Percentiles rank a stretch among this genome's conserved stretches.
Evolutionary conservation across 73 alveolate genomes (phyloP).

Genomic region (Symbiodinium natans): DNA sequence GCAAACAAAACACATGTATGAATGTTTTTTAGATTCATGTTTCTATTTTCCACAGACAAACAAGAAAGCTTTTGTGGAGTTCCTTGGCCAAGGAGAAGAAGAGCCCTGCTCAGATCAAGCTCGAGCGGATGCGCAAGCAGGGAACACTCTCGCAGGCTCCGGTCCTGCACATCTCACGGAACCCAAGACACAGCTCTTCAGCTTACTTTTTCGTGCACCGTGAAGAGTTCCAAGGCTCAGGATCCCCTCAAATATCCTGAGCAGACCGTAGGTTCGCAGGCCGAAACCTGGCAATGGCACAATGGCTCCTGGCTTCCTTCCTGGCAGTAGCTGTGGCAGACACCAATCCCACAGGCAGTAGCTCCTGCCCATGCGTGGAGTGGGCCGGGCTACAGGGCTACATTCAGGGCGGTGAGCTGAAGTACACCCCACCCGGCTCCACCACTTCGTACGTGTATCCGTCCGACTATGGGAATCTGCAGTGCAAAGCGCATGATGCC

Average conservation of each 20-base stretch:
- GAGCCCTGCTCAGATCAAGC: slow-evolving; percentile 84
- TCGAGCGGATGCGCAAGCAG: slow-evolving; percentile 81
- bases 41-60: too few species aligned
- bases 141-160: slow-evolving; percentile 85
- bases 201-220: too few species aligned
- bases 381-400: background rate
- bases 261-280: too few species aligned
- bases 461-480: background rate
- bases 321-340: background rate
- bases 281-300: too few species aligned
- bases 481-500: slow-evolving; percentile 24
- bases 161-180: background rate
- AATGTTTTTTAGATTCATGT: too few species aligned
- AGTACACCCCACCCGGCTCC: background rate
- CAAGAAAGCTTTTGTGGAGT: too few species aligned
- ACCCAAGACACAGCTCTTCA: too few species aligned
- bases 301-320: background rate
- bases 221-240: too few species aligned
- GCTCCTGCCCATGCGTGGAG: background rate
- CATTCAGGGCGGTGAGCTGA: background rate
- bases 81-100: slow-evolving; percentile 37
- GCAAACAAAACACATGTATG: too few species aligned
- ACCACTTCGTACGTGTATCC: background rate
- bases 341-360: background rate
- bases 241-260: too few species aligned